phyloP scores from a whole-genome alignment of 2,329 filamentous ascomycete species.

The Fusarium heterosporum region DNA sequence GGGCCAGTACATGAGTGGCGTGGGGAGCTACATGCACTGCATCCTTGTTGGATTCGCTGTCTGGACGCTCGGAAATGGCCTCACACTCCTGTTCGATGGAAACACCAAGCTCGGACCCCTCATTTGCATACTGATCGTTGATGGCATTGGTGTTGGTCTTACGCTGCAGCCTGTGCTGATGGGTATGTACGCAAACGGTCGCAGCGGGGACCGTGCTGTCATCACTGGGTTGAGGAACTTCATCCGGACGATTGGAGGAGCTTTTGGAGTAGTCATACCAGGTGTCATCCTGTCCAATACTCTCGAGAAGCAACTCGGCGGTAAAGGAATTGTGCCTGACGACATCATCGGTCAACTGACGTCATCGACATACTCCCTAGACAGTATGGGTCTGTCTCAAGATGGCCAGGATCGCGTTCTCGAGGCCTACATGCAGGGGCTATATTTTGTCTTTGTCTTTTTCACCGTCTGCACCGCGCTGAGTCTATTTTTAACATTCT shows the following conservation, averaged over 20 bases:
- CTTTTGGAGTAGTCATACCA: background rate
- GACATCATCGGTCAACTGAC: background rate
- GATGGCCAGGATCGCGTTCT: background rate
- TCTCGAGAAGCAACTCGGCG: background rate
- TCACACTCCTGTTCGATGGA: background rate
- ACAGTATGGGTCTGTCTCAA: background rate
- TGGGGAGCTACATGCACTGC: background rate
- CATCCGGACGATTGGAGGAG: too few species aligned
- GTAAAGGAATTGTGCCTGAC: background rate
- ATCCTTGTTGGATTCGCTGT: background rate
- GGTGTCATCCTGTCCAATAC: slow-evolving; percentile 3
- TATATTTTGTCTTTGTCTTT: background rate
- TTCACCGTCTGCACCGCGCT: slow-evolving; percentile 2
- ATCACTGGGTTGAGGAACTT: background rate
- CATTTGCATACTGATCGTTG: background rate
- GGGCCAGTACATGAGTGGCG: slow-evolving; percentile 9
- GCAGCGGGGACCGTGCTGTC: slow-evolving; percentile 4
- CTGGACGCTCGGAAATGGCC: slow-evolving; percentile 3
- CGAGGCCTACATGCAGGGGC: background rate
- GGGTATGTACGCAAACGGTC: background rate
- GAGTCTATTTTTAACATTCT: slow-evolving; percentile 1
- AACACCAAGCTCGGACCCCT: background rate
- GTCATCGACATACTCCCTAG: background rate
- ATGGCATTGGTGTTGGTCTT: background rate
- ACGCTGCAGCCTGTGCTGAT: slow-evolving; percentile 1